Evolutionary conservation across 169 alveolate species (phyloP).

Genomic region (Theileria equi): DNA sequence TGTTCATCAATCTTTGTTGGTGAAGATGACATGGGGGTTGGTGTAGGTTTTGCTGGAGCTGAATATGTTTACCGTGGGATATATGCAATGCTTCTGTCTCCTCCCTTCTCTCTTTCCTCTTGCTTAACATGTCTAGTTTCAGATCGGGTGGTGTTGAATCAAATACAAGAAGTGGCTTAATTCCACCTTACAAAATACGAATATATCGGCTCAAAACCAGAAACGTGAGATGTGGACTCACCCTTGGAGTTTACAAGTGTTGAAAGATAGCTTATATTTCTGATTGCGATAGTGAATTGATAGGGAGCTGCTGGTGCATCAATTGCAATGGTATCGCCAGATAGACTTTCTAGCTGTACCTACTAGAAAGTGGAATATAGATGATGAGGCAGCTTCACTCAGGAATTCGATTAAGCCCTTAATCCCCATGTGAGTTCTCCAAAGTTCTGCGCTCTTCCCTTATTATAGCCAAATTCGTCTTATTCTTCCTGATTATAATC

Average conservation of each 20-base stretch:
- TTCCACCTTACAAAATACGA: constrained; percentile 87
- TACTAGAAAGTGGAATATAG: constrained; percentile 73
- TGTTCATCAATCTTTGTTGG: too few species aligned
- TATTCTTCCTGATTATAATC: constrained; percentile 78
- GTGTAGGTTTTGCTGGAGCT: too few species aligned
- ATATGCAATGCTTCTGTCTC: too few species aligned
- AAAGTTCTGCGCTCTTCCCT: too few species aligned
- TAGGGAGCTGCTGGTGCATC: constrained; percentile 95
- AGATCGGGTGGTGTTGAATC: constrained; percentile 97
- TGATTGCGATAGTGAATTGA: constrained; percentile 89
- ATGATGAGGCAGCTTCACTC: constrained; percentile 87
- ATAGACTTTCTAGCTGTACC: constrained; percentile 67
- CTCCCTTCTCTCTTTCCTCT: constrained; percentile 84
- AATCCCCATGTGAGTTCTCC: constrained; percentile 88
- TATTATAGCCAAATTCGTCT: constrained; percentile 77
- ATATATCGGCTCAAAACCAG: constrained; percentile 85
- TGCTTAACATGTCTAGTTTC: constrained; percentile 82
- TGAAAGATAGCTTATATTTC: constrained; percentile 77
- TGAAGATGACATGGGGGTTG: too few species aligned
- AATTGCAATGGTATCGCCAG: constrained; percentile 89
- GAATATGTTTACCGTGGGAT: too few species aligned
- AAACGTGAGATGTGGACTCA: constrained; percentile 86
- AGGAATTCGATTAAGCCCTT: constrained; percentile 86
- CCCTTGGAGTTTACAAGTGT: constrained; percentile 91
- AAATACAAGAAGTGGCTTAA: constrained; percentile 94